A percentile compares a stretch with the other conserved stretches of the same genome.
phyloP scores from a whole-genome alignment of 1,139 yeast species.

The Magnusiomyces fungicola region DNA sequence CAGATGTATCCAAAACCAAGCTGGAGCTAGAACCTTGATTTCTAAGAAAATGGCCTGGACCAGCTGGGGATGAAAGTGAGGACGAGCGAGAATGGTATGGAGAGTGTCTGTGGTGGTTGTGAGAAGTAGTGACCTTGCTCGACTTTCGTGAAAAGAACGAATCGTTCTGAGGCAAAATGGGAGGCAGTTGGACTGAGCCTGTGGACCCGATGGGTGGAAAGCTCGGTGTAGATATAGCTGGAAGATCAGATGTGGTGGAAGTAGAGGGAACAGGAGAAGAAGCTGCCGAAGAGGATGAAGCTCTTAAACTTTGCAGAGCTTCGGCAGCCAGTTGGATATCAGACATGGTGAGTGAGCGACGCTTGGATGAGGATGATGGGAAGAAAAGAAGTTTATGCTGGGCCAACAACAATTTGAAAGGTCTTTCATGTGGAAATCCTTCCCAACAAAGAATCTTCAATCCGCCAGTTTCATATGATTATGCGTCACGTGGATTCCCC shows the following conservation, averaged over 20 bases:
- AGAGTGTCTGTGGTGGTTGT: slow-evolving; percentile 7
- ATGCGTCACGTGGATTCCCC: too few species aligned
- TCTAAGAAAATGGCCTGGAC: neutral
- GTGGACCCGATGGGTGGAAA: neutral
- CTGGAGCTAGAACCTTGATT: neutral
- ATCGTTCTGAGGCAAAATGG: neutral
- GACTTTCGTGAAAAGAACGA: neutral
- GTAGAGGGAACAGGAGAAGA: neutral
- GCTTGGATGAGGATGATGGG: too few species aligned
- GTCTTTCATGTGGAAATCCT: too few species aligned
- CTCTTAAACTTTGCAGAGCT: slow-evolving; percentile 15
- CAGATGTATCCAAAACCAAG: neutral
- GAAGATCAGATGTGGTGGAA: neutral
- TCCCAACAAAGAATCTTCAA: too few species aligned
- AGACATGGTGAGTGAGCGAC: too few species aligned
- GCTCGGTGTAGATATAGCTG: neutral
- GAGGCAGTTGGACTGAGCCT: neutral
- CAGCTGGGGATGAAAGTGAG: neutral
- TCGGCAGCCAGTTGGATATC: slow-evolving; percentile 16
- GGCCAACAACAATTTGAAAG: too few species aligned
- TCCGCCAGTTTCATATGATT: too few species aligned
- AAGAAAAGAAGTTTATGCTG: too few species aligned
- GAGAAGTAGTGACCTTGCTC: too few species aligned
- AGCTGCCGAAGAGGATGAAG: neutral
- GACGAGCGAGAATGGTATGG: slow-evolving; percentile 14